Evolutionary conservation across 768 basidiomycete genomes (phyloP).

Genomic region (Trametes villosa): DNA sequence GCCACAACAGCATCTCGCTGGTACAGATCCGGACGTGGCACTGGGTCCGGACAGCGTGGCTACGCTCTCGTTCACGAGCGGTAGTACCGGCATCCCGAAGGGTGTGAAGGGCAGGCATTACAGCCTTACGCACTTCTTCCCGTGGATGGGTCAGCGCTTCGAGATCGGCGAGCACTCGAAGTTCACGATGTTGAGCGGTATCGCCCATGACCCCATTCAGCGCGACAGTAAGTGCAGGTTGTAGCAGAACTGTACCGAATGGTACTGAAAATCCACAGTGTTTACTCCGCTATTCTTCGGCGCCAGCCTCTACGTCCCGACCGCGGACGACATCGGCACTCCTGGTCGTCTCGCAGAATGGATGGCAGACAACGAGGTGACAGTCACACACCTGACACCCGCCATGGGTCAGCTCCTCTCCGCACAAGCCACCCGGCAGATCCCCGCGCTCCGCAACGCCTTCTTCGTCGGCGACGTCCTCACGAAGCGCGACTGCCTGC

Average conservation of each 20-base stretch:
- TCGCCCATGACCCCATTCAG: constrained; percentile 99
- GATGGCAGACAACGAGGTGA: constrained; percentile 93
- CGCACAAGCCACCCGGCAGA: constrained; percentile 79
- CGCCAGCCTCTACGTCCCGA: constrained; percentile 93
- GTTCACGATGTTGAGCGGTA: constrained; percentile 99
- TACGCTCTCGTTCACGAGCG: constrained; percentile 95
- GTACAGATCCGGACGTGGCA: constrained; percentile 76
- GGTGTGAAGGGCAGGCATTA: constrained; percentile 96
- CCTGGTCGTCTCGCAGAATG: constrained; percentile 96
- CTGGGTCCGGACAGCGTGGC: constrained; percentile 96
- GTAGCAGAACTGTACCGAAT: background rate
- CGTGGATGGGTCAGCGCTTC: constrained; percentile 96
- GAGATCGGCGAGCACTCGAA: constrained; percentile 71
- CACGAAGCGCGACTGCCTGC: constrained; percentile 96
- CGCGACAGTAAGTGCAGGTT: constrained; percentile 82
- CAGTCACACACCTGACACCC: constrained; percentile 97
- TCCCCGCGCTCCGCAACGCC: constrained; percentile 84
- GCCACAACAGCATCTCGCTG: constrained; percentile 54
- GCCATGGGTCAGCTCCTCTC: constrained; percentile 99
- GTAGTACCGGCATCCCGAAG: constrained; percentile 97
- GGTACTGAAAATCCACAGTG: constrained; percentile 52
- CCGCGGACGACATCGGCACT: constrained; percentile 94
- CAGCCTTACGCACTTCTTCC: constrained; percentile 98
- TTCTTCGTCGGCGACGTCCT: constrained; percentile 99
- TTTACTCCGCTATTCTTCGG: constrained; percentile 99